Evolutionary conservation across 2,329 filamentous ascomycete species (phyloP).

Genomic region (Leptographium wingfieldii): DNA sequence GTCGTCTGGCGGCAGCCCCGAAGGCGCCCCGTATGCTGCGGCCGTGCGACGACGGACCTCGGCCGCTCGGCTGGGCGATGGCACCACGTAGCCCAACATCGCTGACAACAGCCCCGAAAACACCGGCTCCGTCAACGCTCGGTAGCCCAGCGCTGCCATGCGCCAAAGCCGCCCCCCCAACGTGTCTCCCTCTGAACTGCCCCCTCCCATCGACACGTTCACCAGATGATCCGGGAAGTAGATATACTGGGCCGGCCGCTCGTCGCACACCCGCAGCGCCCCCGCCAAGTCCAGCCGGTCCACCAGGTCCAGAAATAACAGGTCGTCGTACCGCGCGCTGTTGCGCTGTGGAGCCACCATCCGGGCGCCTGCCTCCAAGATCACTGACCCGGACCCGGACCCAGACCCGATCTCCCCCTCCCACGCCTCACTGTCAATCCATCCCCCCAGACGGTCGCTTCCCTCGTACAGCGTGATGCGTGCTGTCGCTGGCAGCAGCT

Average conservation of each 20-base stretch:
- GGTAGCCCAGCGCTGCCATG: slow-evolving; percentile 9
- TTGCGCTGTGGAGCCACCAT: slow-evolving; percentile 47
- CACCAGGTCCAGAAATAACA: slow-evolving; percentile 60
- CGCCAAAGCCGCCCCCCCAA: neutral
- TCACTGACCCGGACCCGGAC: slow-evolving; percentile 26
- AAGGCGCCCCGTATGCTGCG: slow-evolving; percentile 15
- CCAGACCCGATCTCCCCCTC: slow-evolving; percentile 30
- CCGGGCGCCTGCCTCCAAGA: slow-evolving; percentile 77
- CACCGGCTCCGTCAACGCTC: slow-evolving; percentile 38
- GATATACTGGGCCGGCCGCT: slow-evolving; percentile 50
- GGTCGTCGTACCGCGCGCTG: slow-evolving; percentile 39
- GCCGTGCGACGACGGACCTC: neutral
- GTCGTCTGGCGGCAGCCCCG: slow-evolving; percentile 41
- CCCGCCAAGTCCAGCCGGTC: slow-evolving; percentile 17
- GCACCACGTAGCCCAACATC: neutral
- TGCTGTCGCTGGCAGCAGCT: slow-evolving; percentile 47
- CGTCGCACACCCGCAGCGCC: slow-evolving; percentile 42
- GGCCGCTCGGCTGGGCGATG: neutral
- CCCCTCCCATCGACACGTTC: slow-evolving; percentile 24
- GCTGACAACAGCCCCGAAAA: slow-evolving; percentile 28
- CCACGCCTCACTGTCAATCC: slow-evolving; percentile 56
- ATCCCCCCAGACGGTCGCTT: slow-evolving; percentile 60
- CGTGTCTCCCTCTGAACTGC: neutral
- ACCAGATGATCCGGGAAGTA: slow-evolving; percentile 82
- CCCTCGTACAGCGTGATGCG: slow-evolving; percentile 76